Evolutionary conservation across 495 filamentous ascomycete genomes (phyloP).

Genomic region (Hyaloscypha hepaticicola): DNA sequence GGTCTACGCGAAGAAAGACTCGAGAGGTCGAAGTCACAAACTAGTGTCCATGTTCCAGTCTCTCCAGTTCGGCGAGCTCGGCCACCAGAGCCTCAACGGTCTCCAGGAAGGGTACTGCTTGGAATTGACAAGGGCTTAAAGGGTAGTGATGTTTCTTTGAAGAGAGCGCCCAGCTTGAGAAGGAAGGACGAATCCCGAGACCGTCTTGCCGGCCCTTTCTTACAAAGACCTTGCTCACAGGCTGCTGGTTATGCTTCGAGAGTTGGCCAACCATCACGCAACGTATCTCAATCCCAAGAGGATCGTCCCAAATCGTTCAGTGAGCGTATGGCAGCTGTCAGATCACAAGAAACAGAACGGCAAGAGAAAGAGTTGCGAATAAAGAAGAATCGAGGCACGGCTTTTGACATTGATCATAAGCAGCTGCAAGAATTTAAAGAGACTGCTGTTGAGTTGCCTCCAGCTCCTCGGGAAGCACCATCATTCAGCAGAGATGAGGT

Average conservation of each 20-base stretch:
- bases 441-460: constrained; percentile 55
- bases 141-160: constrained; percentile 81
- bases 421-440: constrained; percentile 66
- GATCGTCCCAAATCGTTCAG: constrained; percentile 72
- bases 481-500: constrained; percentile 65
- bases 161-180: constrained; percentile 59
- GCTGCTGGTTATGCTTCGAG: constrained; percentile 22
- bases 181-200: constrained; percentile 34
- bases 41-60: constrained; percentile 71
- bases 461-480: constrained; percentile 45
- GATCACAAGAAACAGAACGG: constrained; percentile 53
- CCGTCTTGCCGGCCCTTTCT: constrained; percentile 38
- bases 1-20: constrained; percentile 30
- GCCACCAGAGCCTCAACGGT: constrained; percentile 54
- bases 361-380: constrained; percentile 55
- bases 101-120: constrained; percentile 74
- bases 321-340: constrained; percentile 73
- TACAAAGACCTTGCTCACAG: constrained; percentile 45
- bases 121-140: constrained; percentile 89
- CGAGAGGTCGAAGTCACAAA: constrained; percentile 39
- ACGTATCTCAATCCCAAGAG: constrained; percentile 19
- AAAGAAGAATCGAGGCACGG: constrained; percentile 60
- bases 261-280: constrained; percentile 20
- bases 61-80: constrained; percentile 66
- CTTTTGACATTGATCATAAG: constrained; percentile 65